These are phyloP conservation scores for Thelonectria rubi DNA, from an alignment of 2,329 filamentous ascomycete species.

Conservation along the genomic window DNA sequence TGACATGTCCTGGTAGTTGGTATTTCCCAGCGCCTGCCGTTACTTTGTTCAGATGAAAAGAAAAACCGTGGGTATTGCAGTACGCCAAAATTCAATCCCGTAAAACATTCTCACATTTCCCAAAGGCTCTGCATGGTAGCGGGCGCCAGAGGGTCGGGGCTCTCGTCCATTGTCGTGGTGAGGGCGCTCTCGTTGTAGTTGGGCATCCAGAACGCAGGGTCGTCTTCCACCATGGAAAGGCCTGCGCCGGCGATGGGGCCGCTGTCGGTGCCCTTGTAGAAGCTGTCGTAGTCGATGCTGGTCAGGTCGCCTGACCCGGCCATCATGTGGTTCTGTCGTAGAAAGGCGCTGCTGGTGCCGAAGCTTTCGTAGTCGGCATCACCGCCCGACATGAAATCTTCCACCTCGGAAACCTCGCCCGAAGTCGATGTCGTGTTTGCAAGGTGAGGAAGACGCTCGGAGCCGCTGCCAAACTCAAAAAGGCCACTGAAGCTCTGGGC, in stretches of 20 bases:
- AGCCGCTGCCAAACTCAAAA: slow-evolving; percentile 61
- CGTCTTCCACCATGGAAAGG: slow-evolving; percentile 61
- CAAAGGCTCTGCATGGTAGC: slow-evolving; percentile 47
- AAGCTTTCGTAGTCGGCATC: slow-evolving; percentile 60
- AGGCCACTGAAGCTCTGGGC: slow-evolving; percentile 60
- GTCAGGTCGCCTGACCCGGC: slow-evolving; percentile 55
- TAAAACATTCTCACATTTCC: slow-evolving; percentile 46
- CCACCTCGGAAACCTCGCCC: slow-evolving; percentile 73
- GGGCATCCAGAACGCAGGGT: slow-evolving; percentile 59
- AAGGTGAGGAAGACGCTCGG: slow-evolving; percentile 64
- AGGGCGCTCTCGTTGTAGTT: slow-evolving; percentile 53
- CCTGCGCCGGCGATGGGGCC: slow-evolving; percentile 52
- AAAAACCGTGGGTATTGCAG: slow-evolving; percentile 46
- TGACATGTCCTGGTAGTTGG: slow-evolving; percentile 31
- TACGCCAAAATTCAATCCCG: slow-evolving; percentile 41
- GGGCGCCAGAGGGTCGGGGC: slow-evolving; percentile 46
- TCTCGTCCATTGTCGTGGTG: slow-evolving; percentile 47
- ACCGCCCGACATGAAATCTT: slow-evolving; percentile 63
- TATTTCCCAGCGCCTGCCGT: slow-evolving; percentile 42
- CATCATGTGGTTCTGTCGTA: slow-evolving; percentile 57
- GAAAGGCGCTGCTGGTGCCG: slow-evolving; percentile 56
- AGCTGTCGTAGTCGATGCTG: slow-evolving; percentile 64
- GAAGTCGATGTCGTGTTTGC: slow-evolving; percentile 69
- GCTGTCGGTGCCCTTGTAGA: slow-evolving; percentile 59
- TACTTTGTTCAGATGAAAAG: slow-evolving; percentile 37